Evolutionary conservation across 23 red algal species (phyloP), one percentile per base, ranked within the genome.

Genomic region (Gracilaria domingensis): DNA sequence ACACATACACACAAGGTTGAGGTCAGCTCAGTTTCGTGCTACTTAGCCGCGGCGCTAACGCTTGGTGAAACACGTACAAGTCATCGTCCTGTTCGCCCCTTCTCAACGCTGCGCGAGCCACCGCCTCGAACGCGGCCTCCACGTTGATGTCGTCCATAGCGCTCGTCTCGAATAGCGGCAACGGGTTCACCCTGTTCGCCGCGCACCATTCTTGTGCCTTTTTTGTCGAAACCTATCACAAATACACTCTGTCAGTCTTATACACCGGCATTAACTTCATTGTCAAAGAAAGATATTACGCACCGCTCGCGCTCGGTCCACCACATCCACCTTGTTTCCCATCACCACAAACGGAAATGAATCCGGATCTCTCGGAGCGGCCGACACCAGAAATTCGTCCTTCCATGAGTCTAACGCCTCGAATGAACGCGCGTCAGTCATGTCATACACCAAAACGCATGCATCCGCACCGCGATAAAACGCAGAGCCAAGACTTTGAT

Each of bases 381-480:
- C 93, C 8, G 82, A 93, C 30, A 96, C 79, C 6, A 99, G 84
- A 82, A 99, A 99, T 79, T 99, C 97, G 44, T 99, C 94, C 12
- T 90, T 93, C 97, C 97, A 99, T 11, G 97, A 93, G 40, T 94
- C 94, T 37, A 96, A 76, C 9, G 81, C 86, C 54, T 95, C 94
- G 65, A 99, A 91, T 33, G 89, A 93, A 49, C 90, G 79, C 44
- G 76, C 79, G 69, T 99, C 94, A 48, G 93, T 99, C 60, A 96
- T 87, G 75, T 99, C 97, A 39, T 94, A 99, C 61, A 99, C 94
- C 5, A 99, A 84, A 9, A 96, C 94, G 62, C 94, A 96, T 47
- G 91, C 97, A 66, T 99, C 97, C 29, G 97, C 93, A 21, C 97
- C 97, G 50, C 97, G 94, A 67, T 99, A 99, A 92, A 99, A 99